These are phyloP conservation scores for Colletotrichum costaricense DNA, from an alignment of 2,329 filamentous ascomycete genomes.

Conservation along the genomic window DNA sequence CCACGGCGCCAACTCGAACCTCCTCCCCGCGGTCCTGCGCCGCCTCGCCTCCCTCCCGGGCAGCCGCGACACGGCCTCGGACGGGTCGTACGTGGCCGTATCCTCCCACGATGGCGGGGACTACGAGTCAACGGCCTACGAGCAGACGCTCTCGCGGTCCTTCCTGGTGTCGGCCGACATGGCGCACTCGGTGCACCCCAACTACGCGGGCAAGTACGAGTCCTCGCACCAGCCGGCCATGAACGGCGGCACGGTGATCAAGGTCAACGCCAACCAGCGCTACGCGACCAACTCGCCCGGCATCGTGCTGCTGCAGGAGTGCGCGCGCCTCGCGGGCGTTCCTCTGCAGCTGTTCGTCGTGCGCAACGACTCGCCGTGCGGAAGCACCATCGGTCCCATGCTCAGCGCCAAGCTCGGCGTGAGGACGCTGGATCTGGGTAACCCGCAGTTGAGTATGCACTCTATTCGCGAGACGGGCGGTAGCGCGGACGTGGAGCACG, in stretches of 20 bases:
- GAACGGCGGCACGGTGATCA: constrained; percentile 97
- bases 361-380: constrained; percentile 93
- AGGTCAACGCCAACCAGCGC: constrained; percentile 96
- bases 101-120: constrained; percentile 65
- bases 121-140: constrained; percentile 80
- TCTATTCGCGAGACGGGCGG: constrained; percentile 95
- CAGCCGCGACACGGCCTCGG: constrained; percentile 63
- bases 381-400: constrained; percentile 98
- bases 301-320: constrained; percentile 91
- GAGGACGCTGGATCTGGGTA: constrained; percentile 91
- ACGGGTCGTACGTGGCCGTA: constrained; percentile 71
- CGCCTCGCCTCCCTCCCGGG: constrained; percentile 85
- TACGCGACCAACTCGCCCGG: constrained; percentile 98
- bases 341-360: constrained; percentile 97
- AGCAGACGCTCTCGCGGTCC: constrained; percentile 90
- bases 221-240: constrained; percentile 90
- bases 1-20: constrained; percentile 92
- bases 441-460: constrained; percentile 96
- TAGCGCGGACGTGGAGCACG: constrained; percentile 86
- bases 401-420: constrained; percentile 87
- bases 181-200: constrained; percentile 96
- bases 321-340: constrained; percentile 78
- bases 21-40: constrained; percentile 87
- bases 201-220: constrained; percentile 94
- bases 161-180: constrained; percentile 98